Evolutionary conservation across 768 basidiomycete genomes (phyloP).

Genomic region (Boletus sp.): DNA sequence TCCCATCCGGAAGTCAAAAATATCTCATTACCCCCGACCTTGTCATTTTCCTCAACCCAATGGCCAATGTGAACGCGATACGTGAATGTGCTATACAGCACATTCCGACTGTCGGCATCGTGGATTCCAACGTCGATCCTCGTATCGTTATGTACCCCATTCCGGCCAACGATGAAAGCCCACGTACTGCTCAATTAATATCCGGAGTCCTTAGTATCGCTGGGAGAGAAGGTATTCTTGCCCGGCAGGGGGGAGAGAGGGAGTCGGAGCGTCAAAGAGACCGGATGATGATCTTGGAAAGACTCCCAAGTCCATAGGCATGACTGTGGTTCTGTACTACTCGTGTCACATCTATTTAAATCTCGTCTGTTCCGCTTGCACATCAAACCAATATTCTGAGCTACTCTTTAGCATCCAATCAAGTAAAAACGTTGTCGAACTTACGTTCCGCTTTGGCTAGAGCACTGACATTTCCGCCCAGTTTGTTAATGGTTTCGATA

Average conservation of each 20-base stretch:
- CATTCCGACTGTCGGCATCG: slow-evolving; percentile 90
- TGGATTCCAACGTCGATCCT: slow-evolving; percentile 95
- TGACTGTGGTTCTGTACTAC: slow-evolving; percentile 12
- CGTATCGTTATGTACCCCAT: slow-evolving; percentile 97
- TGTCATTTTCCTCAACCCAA: slow-evolving; percentile 87
- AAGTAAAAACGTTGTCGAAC: slow-evolving; percentile 29
- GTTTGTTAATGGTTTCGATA: slow-evolving; percentile 92
- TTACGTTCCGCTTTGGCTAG: slow-evolving; percentile 86
- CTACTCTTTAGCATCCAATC: slow-evolving; percentile 18
- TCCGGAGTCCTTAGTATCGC: slow-evolving; percentile 90
- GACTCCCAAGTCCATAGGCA: slow-evolving; percentile 16
- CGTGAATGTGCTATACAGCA: slow-evolving; percentile 88
- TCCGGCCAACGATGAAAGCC: slow-evolving; percentile 96
- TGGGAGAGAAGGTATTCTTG: slow-evolving; percentile 67
- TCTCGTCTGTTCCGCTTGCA: slow-evolving; percentile 48
- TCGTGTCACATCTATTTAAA: slow-evolving; percentile 22
- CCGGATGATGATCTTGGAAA: slow-evolving; percentile 26
- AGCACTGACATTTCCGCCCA: slow-evolving; percentile 82
- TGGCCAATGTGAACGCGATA: slow-evolving; percentile 80
- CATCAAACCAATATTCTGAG: slow-evolving; percentile 68
- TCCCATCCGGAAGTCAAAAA: slow-evolving; percentile 54
- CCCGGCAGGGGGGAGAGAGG: slow-evolving; percentile 35
- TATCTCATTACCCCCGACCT: slow-evolving; percentile 78
- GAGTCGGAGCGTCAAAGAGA: slow-evolving; percentile 24
- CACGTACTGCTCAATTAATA: slow-evolving; percentile 86